These are phyloP conservation scores for Lachancea sp. DNA, from an alignment of 805 yeast species.

Conservation along the genomic window DNA sequence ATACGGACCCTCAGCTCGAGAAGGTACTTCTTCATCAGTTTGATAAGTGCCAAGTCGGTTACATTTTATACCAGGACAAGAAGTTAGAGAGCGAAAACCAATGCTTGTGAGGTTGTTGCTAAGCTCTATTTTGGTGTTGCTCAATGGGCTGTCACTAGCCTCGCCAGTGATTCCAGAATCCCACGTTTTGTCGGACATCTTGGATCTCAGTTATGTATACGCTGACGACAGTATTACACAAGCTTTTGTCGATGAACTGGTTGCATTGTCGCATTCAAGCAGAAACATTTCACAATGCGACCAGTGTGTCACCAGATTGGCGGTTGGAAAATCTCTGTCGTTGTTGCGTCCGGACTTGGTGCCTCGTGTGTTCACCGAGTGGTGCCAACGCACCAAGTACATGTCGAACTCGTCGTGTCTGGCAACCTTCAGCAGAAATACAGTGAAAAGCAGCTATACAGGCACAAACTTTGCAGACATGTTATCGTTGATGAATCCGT, in stretches of 20 bases:
- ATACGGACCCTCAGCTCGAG: no score
- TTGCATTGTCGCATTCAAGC: conserved; percentile 7
- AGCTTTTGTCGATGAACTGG: conserved; percentile 6
- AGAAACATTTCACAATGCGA: conserved; percentile 22
- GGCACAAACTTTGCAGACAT: conserved; percentile 48
- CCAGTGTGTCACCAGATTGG: conserved; percentile 33
- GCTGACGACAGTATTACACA: conserved; percentile 3
- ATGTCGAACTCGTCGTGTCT: conserved; percentile 26
- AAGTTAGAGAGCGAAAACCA: background rate
- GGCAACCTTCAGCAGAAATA: conserved; percentile 33
- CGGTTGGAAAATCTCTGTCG: conserved; percentile 35
- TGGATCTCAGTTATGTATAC: background rate
- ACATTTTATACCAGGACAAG: no score
- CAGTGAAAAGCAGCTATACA: conserved; percentile 32
- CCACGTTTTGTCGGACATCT: background rate
- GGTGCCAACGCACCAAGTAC: conserved; percentile 38
- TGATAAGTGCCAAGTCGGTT: no score
- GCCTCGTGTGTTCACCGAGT: conserved; percentile 36
- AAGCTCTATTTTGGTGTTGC: background rate
- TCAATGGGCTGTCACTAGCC: background rate
- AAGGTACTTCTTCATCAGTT: no score
- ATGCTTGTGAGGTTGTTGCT: background rate
- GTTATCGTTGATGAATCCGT: conserved; percentile 45
- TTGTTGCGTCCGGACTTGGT: conserved; percentile 37
- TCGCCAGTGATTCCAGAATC: conserved; percentile 4